phyloP scores from a whole-genome alignment of 495 filamentous ascomycete genomes.

The Haplographium delicatum region DNA sequence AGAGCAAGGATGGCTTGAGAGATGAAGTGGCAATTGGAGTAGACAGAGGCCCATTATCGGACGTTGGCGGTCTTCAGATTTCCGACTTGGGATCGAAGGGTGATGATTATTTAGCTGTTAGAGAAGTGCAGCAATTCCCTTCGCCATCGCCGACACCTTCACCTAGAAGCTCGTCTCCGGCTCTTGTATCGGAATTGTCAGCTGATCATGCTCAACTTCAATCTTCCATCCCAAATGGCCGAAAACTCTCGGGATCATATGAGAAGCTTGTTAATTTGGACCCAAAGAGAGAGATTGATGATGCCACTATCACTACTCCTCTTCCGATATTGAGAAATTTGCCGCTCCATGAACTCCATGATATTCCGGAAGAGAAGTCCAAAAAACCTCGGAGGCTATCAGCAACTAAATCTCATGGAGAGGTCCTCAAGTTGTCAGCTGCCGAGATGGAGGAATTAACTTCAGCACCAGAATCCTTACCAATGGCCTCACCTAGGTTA shows the following conservation, averaged over 20 bases:
- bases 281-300: conserved; percentile 1
- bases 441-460: conserved; percentile 51
- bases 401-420: conserved; percentile 21
- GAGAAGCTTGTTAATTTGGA: conserved; percentile 2
- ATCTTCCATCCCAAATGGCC: conserved; percentile 5
- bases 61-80: neutral
- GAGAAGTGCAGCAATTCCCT: conserved; percentile 17
- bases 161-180: conserved; percentile 15
- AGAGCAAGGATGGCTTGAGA: neutral
- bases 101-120: conserved; percentile 4
- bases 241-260: conserved; percentile 8
- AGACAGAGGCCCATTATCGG: too few species aligned
- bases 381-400: conserved; percentile 20
- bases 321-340: conserved; percentile 13
- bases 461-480: conserved; percentile 49
- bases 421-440: conserved; percentile 46
- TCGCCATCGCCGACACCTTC: conserved; percentile 22
- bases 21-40: too few species aligned
- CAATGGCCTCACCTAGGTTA: conserved; percentile 23
- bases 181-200: conserved; percentile 9
- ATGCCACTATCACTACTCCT: conserved; percentile 5
- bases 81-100: neutral
- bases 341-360: conserved; percentile 20
- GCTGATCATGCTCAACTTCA: neutral
- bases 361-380: conserved; percentile 21